Percentiles rank a stretch among this genome's conserved stretches.
Conservation (phyloP, 768 basidiomycete species). For the Tulasnella sp. region DNA sequence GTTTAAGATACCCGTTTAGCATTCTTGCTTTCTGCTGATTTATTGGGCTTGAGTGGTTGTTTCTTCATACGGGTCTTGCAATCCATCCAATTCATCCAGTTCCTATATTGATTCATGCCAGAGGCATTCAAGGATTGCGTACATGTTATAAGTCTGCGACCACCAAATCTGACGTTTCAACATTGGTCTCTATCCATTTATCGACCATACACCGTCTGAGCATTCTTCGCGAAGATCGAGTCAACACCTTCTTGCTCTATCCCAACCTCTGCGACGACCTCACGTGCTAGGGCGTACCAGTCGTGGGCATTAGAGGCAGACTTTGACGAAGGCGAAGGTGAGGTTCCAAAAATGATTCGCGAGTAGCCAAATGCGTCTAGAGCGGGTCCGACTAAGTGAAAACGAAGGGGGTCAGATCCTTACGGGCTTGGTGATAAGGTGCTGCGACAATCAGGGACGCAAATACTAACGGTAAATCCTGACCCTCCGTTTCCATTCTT, state of each 20-base stretch:
- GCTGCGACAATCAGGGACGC: neutral
- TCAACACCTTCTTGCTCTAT: conserved; percentile 68
- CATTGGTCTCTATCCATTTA: neutral
- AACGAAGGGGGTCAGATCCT: neutral
- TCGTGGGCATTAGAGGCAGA: conserved; percentile 42
- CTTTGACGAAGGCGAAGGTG: conserved; percentile 41
- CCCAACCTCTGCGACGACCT: conserved; percentile 66
- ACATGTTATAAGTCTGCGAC: neutral
- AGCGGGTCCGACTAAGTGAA: conserved; percentile 54
- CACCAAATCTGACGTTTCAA: neutral
- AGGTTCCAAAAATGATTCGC: conserved; percentile 74
- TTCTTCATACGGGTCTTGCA: neutral
- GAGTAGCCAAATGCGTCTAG: conserved; percentile 78
- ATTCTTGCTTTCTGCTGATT: neutral
- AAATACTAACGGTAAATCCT: conserved; percentile 71
- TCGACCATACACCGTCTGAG: conserved; percentile 31
- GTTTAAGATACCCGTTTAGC: neutral
- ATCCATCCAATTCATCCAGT: neutral
- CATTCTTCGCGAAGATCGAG: conserved; percentile 54
- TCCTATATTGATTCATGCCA: neutral
- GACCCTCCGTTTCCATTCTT: conserved; percentile 54
- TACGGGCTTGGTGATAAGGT: neutral
- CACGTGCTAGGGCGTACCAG: conserved; percentile 76
- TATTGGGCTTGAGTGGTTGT: neutral
- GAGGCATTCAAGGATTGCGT: neutral